phyloP scores from a whole-genome alignment of 352 stramenopile genomes.

The Phytophthora megakarya region DNA sequence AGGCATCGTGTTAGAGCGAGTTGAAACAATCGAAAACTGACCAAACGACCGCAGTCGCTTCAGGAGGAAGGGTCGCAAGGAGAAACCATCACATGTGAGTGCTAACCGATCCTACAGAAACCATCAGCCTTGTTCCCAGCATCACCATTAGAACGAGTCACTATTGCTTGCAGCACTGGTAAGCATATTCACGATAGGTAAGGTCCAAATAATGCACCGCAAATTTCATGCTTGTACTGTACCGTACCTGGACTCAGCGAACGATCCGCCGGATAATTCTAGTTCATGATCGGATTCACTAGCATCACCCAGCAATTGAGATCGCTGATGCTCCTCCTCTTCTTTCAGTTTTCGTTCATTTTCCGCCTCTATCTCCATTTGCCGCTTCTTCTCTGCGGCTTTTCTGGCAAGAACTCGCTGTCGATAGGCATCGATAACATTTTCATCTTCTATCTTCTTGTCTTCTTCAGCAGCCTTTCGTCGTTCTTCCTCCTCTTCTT shows the following conservation, averaged over 20 bases:
- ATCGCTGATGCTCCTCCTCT: constrained; percentile 28
- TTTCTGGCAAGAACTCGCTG: constrained; percentile 68
- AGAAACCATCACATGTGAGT: constrained; percentile 29
- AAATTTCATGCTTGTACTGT: too few species aligned
- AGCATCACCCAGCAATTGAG: constrained; percentile 16
- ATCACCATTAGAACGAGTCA: constrained; percentile 54
- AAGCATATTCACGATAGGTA: neutral
- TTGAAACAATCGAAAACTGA: constrained; percentile 31
- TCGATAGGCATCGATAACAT: constrained; percentile 63
- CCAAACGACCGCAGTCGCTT: neutral
- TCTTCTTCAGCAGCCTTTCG: constrained; percentile 44
- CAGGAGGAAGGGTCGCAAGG: constrained; percentile 24
- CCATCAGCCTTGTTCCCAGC: neutral
- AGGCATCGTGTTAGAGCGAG: constrained; percentile 21
- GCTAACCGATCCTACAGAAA: constrained; percentile 19
- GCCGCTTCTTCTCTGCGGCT: constrained; percentile 62
- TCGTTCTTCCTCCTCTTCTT: constrained; percentile 44
- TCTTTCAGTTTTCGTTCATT: constrained; percentile 46
- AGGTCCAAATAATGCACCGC: neutral
- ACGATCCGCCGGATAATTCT: constrained; percentile 63
- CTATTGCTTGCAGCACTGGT: constrained; percentile 55
- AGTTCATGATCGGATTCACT: constrained; percentile 57
- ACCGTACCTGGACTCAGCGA: constrained; percentile 69
- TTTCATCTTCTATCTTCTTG: constrained; percentile 65
- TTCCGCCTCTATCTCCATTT: constrained; percentile 51